Base-by-base conservation (phyloP, 495 filamentous ascomycete genomes). In the Neurospora sp. region DNA sequence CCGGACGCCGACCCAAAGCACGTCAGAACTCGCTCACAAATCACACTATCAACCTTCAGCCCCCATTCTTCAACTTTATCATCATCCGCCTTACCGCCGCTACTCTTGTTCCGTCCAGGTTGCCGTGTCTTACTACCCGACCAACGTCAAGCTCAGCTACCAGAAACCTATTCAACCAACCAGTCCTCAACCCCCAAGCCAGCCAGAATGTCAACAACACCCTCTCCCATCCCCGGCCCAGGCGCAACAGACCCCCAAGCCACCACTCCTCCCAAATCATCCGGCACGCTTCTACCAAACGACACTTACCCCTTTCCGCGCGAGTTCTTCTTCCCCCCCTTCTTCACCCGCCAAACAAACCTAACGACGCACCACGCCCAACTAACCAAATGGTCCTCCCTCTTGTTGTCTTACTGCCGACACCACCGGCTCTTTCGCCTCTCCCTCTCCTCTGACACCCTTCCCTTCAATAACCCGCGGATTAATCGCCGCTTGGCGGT, bases 401-500 rank as follows among this genome's bases (percentile, higher is more conserved):
- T 97, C 20, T 90, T 99, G 77, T 93, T 92, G 73, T 77, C 90
- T 77, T 99, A 96, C 90, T 94, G 92, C 81, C 88, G 89, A 0
- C 86, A 91, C 80, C 88, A 95, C 82, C 89, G 86, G 48, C 79
- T 92, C 77, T 96, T 88, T 85, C 87, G 88, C 39, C 86, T 98
- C 39, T 84, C 89, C 4, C 83, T 96, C 14, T 82, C 88, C 46
- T 85, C 92, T 23, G 86, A 89, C 3, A 78, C 91, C 18, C 71
- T 35, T 7, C n/a, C 88, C 7, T 92, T 92, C 83, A 70, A 79
- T 77, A 91, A 91, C 82, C 69, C 74, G 5, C 42, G 69, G 0
- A 74, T 90, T 23, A 75, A 80, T 77, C 90, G 90, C 69, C 83
- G 88, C 0, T 81, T 99, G 11, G 79, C 81, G 5, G 79, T 89